Conservation (phyloP, 352 stramenopile species). For the Phytophthora uliginosa region DNA sequence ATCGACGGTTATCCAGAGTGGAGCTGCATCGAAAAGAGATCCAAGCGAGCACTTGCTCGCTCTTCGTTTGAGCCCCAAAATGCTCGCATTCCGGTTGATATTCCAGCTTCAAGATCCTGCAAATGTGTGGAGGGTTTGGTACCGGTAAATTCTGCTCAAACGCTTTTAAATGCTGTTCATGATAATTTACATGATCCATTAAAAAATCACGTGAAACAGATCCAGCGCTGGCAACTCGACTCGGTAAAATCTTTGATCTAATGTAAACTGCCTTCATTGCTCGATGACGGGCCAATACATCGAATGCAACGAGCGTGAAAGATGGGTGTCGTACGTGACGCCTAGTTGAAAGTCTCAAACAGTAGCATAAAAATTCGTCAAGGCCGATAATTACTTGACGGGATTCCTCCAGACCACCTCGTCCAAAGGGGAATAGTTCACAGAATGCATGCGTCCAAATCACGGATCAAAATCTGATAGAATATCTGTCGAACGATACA, state of each 20-base stretch:
- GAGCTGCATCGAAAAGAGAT: conserved; percentile 8
- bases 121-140: not conserved
- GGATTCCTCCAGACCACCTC: conserved; percentile 1
- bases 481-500: conserved; percentile 20
- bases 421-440: conserved; percentile 29
- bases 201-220: not conserved
- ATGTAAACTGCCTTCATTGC: no score
- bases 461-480: conserved; percentile 22
- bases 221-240: not conserved
- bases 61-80: conserved; percentile 7
- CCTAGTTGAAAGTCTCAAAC: no score
- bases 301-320: no score
- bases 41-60: not conserved
- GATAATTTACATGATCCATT: not conserved
- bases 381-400: no score
- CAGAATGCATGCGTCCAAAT: conserved; percentile 26
- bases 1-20: not conserved
- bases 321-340: no score
- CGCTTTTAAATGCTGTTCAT: not conserved
- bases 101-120: not conserved
- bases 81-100: conserved; percentile 1
- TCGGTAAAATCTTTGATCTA: no score
- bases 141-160: no score
- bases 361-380: no score
- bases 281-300: no score